Evolutionary conservation across 495 filamentous ascomycete species (phyloP), one percentile per base, ranked within the genome.

Genomic region (Bacidia gigantensis): DNA sequence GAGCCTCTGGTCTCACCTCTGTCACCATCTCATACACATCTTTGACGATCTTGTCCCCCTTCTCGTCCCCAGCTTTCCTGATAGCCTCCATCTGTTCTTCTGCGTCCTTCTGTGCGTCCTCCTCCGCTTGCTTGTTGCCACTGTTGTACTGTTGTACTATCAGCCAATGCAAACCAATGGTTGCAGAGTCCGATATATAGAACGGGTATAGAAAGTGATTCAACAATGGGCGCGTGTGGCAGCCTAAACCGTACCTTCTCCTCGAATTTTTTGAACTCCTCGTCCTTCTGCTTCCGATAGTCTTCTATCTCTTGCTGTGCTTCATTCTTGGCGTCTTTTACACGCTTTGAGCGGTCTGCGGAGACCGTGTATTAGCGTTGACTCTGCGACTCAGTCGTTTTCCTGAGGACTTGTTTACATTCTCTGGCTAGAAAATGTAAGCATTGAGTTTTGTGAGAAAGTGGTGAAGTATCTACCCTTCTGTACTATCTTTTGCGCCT

Each of bases 401-500:
- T 35, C 29, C 29, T 35, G 5, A 5, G 14, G 14, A 14, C 14
- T 7, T 5, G 55, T 67, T 56, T 79, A 87, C 83, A 87, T 78
- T 87, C 83, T 77, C 83, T 72, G 54, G 83, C 83, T 85, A 59
- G 2, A 46, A 65, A 5, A 38, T n/a, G 62, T 73, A 52, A 74
- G 66, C 63, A 56, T 40, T 52, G 42, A 45, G 43, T 41, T 23
- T 53, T 14, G 32, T 3, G n/a, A 17, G 24, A 52, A 43, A n/a
- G n/a, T 23, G 54, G 21, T 29, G 18, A 46, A 14, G 45, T n/a
- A 63, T 69, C 35, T 62, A 92, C 89, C 81, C 82, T 89, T 85
- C 67, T 96, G 89, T 26, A 98, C 92, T 66, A 97, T 98, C 76
- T 95, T 96, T 71, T 95, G 89, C 58, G 92, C 92, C 71, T 98